A percentile compares a stretch with the other conserved stretches of the same genome.
Conservation (phyloP, 352 stramenopile genomes). For the Pythium rishiriense region DNA sequence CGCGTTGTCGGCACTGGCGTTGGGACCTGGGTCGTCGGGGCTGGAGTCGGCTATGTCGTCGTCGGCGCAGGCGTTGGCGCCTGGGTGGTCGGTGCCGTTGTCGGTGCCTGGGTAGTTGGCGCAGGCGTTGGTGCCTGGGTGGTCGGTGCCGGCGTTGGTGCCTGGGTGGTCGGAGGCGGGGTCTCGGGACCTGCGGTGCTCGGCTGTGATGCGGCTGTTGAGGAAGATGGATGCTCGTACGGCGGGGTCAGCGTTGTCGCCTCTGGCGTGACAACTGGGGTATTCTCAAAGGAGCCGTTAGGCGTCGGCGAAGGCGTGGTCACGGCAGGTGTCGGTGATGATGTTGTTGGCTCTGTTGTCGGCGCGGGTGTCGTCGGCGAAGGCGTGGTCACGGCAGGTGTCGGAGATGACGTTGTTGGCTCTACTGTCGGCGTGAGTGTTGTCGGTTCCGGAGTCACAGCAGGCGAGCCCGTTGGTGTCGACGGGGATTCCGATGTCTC, state of each 20-base stretch:
- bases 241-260: too few relatives aligned
- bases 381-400: background rate
- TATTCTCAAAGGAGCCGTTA: too few relatives aligned
- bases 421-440: slow-evolving; percentile 11
- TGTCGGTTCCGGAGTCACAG: background rate
- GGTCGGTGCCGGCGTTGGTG: background rate
- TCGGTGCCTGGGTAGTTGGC: background rate
- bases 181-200: too few relatives aligned
- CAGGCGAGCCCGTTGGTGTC: background rate
- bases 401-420: background rate
- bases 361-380: background rate
- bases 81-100: background rate
- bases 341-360: background rate
- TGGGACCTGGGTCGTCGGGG: background rate
- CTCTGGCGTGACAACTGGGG: too few relatives aligned
- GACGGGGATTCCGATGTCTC: background rate
- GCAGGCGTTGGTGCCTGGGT: background rate
- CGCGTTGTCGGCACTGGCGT: background rate
- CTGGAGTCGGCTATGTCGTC: background rate
- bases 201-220: too few relatives aligned
- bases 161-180: too few relatives aligned
- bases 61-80: background rate
- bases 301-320: slow-evolving; percentile 1
- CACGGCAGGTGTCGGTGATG: background rate
- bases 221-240: too few relatives aligned